Base-by-base conservation (phyloP, 345 rosid species). In the Moricandia moricandioides region DNA sequence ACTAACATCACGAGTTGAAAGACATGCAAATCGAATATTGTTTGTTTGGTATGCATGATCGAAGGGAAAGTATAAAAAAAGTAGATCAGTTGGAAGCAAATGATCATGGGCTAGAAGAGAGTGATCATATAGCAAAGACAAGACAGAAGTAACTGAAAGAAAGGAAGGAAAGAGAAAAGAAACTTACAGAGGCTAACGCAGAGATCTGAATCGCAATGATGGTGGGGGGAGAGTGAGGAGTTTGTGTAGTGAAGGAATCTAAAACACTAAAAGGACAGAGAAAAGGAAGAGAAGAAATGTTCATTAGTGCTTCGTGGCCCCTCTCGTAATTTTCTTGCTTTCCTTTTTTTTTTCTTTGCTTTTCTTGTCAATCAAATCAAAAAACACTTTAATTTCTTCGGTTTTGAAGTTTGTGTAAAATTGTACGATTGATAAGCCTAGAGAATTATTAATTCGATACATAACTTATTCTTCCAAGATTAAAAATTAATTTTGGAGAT, bases 231-330 rank as follows among this genome's bases (percentile, higher is more conserved):
- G 16, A 31, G 49, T 55, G 60, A 51, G 40, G 34, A 37, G 58
- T 45, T 14, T 64, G 52, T 45, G 27, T 21, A 27, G 9, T 5
- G 3, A 65, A 56, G 65, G 70, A 73, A 65, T 65, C 71, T 73
- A 1, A 10, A 29, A 72, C n/a, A 30, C 4, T 30, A 30, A 30
- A 30, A 30, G 58, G 62, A 57, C 17, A 3, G 33, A 56, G 61
- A 56, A 57, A 57, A 35, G 14, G 12, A 64, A 14, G 63, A 49
- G 62, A 27, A 51, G 6, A 29, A 71, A 12, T 62, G 60, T 57
- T 34, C 12, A 58, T 65, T 43, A 73, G 45, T 65, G 71, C 65
- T 14, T 8, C 35, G 77, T 29, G 58, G 71, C 49, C 71, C 77
- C 49, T 31, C 21, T 56, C 17, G 16, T 34, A 6, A 14, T 56